Conservation (phyloP, 2,329 filamentous ascomycete species). For the Pezicula neosporulosa region DNA sequence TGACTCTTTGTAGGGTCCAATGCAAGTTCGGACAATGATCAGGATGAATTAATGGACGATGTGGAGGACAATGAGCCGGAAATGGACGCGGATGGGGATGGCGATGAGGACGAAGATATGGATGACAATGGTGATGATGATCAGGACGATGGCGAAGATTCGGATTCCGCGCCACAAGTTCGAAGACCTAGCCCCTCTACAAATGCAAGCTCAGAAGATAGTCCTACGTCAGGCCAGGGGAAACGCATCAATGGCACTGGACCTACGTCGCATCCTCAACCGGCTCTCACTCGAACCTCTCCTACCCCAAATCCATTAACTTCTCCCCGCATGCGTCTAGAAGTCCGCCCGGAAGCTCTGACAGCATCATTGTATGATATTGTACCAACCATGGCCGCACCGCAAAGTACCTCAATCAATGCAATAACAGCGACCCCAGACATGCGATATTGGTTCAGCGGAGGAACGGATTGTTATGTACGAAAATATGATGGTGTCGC, state of each 20-base stretch:
- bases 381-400: slow-evolving; percentile 92
- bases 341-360: slow-evolving; percentile 73
- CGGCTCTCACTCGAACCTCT: slow-evolving; percentile 23
- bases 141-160: slow-evolving; percentile 44
- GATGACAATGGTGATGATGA: slow-evolving; percentile 31
- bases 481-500: slow-evolving; percentile 94
- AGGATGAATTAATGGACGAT: slow-evolving; percentile 56
- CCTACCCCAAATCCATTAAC: slow-evolving; percentile 30
- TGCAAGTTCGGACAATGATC: slow-evolving; percentile 46
- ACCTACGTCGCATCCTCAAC: slow-evolving; percentile 26
- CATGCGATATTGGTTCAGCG: slow-evolving; percentile 91
- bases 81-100: slow-evolving; percentile 26
- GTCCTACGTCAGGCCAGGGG: slow-evolving; percentile 12
- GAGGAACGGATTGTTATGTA: slow-evolving; percentile 92
- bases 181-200: slow-evolving; percentile 22
- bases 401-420: slow-evolving; percentile 94
- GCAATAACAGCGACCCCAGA: slow-evolving; percentile 88
- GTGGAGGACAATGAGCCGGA: slow-evolving; percentile 32
- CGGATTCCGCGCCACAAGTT: slow-evolving; percentile 42
- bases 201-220: slow-evolving; percentile 24
- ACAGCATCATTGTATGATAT: slow-evolving; percentile 86
- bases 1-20: slow-evolving; percentile 30
- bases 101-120: slow-evolving; percentile 29
- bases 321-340: slow-evolving; percentile 49
- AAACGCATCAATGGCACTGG: slow-evolving; percentile 20